Percentiles rank a stretch among this genome's conserved stretches.
phyloP scores from a whole-genome alignment of 306 rosid genomes.

The Parietaria judaica region DNA sequence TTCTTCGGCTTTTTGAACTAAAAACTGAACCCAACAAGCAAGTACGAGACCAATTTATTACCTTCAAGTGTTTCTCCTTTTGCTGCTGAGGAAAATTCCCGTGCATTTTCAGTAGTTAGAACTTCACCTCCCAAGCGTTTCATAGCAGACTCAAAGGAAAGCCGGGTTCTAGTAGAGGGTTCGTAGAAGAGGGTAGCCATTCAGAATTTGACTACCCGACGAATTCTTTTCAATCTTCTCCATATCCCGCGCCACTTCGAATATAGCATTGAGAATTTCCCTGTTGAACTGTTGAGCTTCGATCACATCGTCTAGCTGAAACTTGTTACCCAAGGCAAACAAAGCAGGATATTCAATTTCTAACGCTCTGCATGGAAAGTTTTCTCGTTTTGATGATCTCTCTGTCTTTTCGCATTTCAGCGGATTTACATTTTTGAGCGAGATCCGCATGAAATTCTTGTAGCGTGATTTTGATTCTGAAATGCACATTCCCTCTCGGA shows the following conservation, averaged over 20 bases:
- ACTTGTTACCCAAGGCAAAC: conserved; percentile 44
- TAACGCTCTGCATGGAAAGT: conserved; percentile 1
- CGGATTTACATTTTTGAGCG: too few species aligned
- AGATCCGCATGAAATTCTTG: conserved; percentile 3
- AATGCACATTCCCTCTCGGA: conserved; percentile 30
- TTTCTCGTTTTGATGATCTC: too few species aligned
- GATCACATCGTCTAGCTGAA: conserved; percentile 72
- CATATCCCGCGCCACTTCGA: conserved; percentile 69
- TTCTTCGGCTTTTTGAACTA: too few species aligned
- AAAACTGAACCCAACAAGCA: too few species aligned
- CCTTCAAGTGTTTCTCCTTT: conserved; percentile 97
- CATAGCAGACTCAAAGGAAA: conserved; percentile 96
- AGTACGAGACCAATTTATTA: conserved; percentile 14
- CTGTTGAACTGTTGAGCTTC: conserved; percentile 84
- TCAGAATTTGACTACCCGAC: conserved; percentile 62
- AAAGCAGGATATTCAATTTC: conserved; percentile 25
- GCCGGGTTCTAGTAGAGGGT: conserved; percentile 88
- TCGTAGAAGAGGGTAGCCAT: conserved; percentile 94
- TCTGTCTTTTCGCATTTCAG: too few species aligned
- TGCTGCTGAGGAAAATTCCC: conserved; percentile 88
- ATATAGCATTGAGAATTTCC: conserved; percentile 52
- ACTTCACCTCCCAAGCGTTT: conserved; percentile 87
- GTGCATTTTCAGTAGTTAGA: conserved; percentile 84
- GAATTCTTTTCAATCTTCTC: conserved; percentile 69
- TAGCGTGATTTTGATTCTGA: conserved; percentile 21